phyloP scores from a whole-genome alignment of 768 basidiomycete genomes.

The Xanthoconium purpureum region DNA sequence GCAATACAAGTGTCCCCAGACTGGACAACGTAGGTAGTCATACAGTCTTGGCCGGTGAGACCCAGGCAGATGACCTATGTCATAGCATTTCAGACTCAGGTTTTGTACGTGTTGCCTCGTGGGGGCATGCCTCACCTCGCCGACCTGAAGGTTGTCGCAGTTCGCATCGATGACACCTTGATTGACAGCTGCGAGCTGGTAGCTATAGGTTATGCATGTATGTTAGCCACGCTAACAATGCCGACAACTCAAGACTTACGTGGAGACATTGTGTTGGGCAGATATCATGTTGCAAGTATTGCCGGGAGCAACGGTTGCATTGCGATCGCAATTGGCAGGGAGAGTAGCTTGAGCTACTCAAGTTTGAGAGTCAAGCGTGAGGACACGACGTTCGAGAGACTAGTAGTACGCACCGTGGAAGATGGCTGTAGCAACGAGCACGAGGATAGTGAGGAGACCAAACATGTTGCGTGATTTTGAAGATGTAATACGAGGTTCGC shows the following conservation, averaged over 20 bases:
- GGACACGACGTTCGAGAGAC: not conserved
- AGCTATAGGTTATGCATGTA: slow-evolving; percentile 30
- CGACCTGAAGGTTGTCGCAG: slow-evolving; percentile 57
- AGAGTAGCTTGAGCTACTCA: slow-evolving; percentile 44
- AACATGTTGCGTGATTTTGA: slow-evolving; percentile 16
- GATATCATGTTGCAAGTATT: slow-evolving; percentile 71
- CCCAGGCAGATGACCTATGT: slow-evolving; percentile 55
- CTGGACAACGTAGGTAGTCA: slow-evolving; percentile 43
- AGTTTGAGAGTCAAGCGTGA: not conserved
- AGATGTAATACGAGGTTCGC: not conserved
- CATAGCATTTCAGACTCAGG: not conserved
- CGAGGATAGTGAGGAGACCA: slow-evolving; percentile 12
- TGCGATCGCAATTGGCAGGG: slow-evolving; percentile 53
- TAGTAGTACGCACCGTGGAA: slow-evolving; percentile 16
- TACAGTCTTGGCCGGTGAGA: slow-evolving; percentile 54
- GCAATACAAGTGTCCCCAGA: slow-evolving; percentile 49
- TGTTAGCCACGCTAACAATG: not conserved
- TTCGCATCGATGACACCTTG: slow-evolving; percentile 43
- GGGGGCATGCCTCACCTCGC: slow-evolving; percentile 36
- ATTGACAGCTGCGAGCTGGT: slow-evolving; percentile 58
- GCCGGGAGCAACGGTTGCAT: slow-evolving; percentile 51
- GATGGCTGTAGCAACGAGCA: slow-evolving; percentile 11
- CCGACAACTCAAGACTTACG: slow-evolving; percentile 38
- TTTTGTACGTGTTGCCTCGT: not conserved
- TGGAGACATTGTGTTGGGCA: slow-evolving; percentile 55